Conservation (phyloP, 768 basidiomycete species). For the Lentinula sp. region DNA sequence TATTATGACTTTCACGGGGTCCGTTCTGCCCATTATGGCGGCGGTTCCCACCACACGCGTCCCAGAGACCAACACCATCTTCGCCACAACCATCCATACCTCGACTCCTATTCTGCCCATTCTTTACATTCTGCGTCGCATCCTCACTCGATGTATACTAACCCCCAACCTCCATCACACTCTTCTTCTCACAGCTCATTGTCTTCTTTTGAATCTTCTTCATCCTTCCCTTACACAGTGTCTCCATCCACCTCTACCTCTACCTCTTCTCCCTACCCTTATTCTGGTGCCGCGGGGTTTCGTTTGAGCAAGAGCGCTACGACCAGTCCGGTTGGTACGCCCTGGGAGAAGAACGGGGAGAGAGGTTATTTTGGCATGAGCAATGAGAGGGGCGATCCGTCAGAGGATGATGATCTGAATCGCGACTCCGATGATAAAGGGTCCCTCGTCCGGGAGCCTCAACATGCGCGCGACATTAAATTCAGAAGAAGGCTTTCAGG, state of each 20-base stretch:
- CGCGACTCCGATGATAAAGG: background rate
- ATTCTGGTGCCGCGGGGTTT: slow-evolving; percentile 5
- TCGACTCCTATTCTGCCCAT: background rate
- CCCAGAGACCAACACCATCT: slow-evolving; percentile 1
- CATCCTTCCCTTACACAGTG: slow-evolving; percentile 13
- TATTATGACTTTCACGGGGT: background rate
- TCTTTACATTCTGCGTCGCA: background rate
- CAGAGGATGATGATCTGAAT: slow-evolving; percentile 8
- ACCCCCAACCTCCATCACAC: background rate
- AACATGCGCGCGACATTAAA: background rate
- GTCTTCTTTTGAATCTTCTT: background rate
- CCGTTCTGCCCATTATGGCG: background rate
- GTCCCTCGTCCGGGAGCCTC: background rate
- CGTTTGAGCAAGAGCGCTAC: slow-evolving; percentile 57
- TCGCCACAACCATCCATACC: background rate
- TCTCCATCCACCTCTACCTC: slow-evolving; percentile 5
- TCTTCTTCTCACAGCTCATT: slow-evolving; percentile 1
- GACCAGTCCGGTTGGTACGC: slow-evolving; percentile 54
- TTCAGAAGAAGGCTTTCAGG: background rate
- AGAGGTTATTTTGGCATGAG: slow-evolving; percentile 33
- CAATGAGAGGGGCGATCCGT: slow-evolving; percentile 24
- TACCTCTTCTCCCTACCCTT: slow-evolving; percentile 2
- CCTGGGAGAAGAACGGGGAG: slow-evolving; percentile 28
- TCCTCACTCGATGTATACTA: background rate
- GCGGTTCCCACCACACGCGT: background rate